Conservation (phyloP, 2,329 filamentous ascomycete species). For the Xylaria multiplex region DNA sequence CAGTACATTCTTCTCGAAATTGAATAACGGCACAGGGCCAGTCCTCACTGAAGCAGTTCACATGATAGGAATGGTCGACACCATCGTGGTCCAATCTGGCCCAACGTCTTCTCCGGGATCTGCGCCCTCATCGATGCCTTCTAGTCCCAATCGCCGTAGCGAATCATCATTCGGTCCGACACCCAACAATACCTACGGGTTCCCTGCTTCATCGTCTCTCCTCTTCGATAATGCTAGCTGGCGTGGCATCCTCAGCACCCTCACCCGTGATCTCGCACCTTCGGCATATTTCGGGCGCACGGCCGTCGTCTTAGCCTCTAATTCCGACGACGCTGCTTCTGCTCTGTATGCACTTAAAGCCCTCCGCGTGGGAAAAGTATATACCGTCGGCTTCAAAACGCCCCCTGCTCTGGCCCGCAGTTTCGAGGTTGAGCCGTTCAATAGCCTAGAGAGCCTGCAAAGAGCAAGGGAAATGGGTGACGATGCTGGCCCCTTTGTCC, state of each 20-base stretch:
- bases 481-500: constrained; percentile 75
- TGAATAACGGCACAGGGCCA: constrained; percentile 63
- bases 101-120: constrained; percentile 57
- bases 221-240: constrained; percentile 85
- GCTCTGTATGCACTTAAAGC: constrained; percentile 82
- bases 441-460: constrained; percentile 73
- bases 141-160: constrained; percentile 57
- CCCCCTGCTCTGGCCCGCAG: constrained; percentile 69
- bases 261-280: constrained; percentile 83
- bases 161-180: constrained; percentile 37
- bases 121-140: constrained; percentile 58
- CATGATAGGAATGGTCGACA: constrained; percentile 83
- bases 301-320: constrained; percentile 78
- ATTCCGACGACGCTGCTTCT: constrained; percentile 78
- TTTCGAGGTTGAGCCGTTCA: constrained; percentile 80
- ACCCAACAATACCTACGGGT: constrained; percentile 42
- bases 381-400: constrained; percentile 83
- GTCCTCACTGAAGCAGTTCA: constrained; percentile 78
- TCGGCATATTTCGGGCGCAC: constrained; percentile 81
- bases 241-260: constrained; percentile 84
- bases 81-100: constrained; percentile 72
- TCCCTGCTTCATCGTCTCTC: constrained; percentile 64
- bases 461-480: constrained; percentile 60
- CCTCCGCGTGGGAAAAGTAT: constrained; percentile 79
- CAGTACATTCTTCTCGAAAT: constrained; percentile 60